Evolutionary conservation across 2,329 filamentous ascomycete genomes (phyloP), one percentile per base, ranked within the genome.

Genomic region (Beauveria brongniartii): DNA sequence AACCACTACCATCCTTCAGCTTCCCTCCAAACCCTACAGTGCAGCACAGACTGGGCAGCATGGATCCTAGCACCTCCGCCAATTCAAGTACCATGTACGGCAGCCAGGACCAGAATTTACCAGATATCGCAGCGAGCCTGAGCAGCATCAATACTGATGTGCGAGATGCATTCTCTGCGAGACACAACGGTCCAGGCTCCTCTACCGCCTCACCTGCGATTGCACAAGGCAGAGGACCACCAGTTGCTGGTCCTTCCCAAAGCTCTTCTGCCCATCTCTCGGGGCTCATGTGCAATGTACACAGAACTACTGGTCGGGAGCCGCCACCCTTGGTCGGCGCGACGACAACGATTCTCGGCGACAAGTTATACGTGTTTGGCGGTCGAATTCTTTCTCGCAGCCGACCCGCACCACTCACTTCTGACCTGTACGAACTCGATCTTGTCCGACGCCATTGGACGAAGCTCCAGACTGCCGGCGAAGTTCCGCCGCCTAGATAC

Each of bases 361-460:
- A 99, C 74, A 97, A 95, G 73, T 81, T 99, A 24, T 99, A 96
- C 72, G 92, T 97, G 3, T 99, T 97, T 77, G 94, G 94, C 52
- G 94, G 94, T 8, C 84, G 93, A 58, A 86, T 95, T 67, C 77
- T 97, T 56, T 97, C 94, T 16, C 81, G 91, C 66, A 93, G 86
- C 65, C 85, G 90, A 60, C 91, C 92, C 9, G 80, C 82, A 6
- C 88, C 91, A 55, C 78, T 99, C 63, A 97, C 92, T 0, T 88
- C 92, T 6, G 91, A 97, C 69, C 78, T 99, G 63, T 97, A 96
- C 74, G 93, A 97, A 72, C 78, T 99, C 61, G 93, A 99, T 72
- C 81, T 99, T 51, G 90, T 97, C 64, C 84, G 88, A 59, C 84
- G 94, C 62, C 92, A 97, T 74, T 99, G 94, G 94, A 91, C 88